phyloP scores from a whole-genome alignment of 179 eudicot genomes.

The Amaranthus tricolor region DNA sequence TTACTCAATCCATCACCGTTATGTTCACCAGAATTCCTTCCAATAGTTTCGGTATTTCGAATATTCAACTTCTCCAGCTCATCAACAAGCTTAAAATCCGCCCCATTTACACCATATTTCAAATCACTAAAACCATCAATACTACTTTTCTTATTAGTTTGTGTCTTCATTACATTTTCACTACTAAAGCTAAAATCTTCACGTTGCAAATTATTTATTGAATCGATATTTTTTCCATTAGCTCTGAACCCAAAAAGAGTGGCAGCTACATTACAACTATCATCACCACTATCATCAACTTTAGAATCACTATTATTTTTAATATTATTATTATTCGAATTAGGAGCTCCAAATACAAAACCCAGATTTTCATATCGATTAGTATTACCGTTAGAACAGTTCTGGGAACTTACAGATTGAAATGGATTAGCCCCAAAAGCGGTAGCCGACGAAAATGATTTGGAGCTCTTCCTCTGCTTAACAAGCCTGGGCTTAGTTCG shows the following conservation, averaged over 20 bases:
- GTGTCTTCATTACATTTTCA: background rate
- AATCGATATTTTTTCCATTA: background rate
- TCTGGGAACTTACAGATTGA: constrained; percentile 22
- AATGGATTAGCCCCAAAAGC: constrained; percentile 52
- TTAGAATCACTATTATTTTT: constrained; percentile 6
- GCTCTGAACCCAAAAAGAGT: constrained; percentile 10
- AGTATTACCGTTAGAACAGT: constrained; percentile 14
- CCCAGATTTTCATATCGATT: constrained; percentile 23
- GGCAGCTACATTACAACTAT: constrained; percentile 7
- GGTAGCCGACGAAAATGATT: constrained; percentile 22
- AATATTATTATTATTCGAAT: constrained; percentile 8
- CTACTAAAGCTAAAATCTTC: constrained; percentile 15
- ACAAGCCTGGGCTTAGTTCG: constrained; percentile 51
- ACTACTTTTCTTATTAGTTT: background rate
- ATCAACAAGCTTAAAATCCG: constrained; percentile 41
- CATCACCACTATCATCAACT: background rate
- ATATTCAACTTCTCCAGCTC: constrained; percentile 57
- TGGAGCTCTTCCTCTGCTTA: constrained; percentile 43
- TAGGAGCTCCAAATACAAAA: constrained; percentile 36
- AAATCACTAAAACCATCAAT: constrained; percentile 19
- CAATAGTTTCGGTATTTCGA: constrained; percentile 32
- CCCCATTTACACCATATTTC: constrained; percentile 19
- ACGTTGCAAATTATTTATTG: background rate
- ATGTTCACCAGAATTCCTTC: constrained; percentile 1
- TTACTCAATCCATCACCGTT: background rate